Evolutionary conservation across 345 rosid species (phyloP).

Genomic region (Ceriops decandra): DNA sequence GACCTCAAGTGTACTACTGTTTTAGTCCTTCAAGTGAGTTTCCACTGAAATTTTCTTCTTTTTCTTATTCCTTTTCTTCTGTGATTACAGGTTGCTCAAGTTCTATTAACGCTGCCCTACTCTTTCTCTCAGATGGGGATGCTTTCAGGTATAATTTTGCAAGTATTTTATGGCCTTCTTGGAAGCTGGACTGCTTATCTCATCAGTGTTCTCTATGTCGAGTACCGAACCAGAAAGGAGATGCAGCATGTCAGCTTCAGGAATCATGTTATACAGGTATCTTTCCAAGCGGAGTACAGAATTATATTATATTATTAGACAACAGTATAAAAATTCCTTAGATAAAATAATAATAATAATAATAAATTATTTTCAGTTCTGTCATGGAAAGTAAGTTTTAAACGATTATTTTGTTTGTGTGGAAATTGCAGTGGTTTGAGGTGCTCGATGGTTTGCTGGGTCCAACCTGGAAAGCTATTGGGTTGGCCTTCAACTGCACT

Average conservation of each 20-base stretch:
- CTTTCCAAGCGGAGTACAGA: conserved; percentile 17
- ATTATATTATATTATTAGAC: background rate
- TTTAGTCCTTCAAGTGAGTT: background rate
- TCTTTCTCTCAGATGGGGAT: conserved; percentile 90
- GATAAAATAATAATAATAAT: background rate
- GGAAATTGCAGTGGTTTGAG: conserved; percentile 68
- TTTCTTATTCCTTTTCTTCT: background rate
- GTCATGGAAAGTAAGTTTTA: too few species aligned
- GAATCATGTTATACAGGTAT: conserved; percentile 83
- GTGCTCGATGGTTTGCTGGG: conserved; percentile 81
- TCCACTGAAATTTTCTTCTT: background rate
- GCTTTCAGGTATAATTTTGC: conserved; percentile 73
- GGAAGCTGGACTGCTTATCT: conserved; percentile 97
- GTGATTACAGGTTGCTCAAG: conserved; percentile 74
- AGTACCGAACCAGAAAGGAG: conserved; percentile 71
- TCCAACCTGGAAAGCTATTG: conserved; percentile 74
- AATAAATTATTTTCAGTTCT: too few species aligned
- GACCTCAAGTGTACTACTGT: background rate
- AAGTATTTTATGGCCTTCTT: conserved; percentile 66
- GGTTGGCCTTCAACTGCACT: conserved; percentile 78
- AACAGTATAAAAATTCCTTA: background rate
- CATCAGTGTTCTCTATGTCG: conserved; percentile 72
- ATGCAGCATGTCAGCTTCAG: conserved; percentile 78
- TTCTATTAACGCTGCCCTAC: conserved; percentile 76
- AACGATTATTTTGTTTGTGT: background rate